Percentiles rank a stretch among this genome's conserved stretches.
Conservation (phyloP, 495 filamentous ascomycete genomes). For the Daldinia vernicosa region DNA sequence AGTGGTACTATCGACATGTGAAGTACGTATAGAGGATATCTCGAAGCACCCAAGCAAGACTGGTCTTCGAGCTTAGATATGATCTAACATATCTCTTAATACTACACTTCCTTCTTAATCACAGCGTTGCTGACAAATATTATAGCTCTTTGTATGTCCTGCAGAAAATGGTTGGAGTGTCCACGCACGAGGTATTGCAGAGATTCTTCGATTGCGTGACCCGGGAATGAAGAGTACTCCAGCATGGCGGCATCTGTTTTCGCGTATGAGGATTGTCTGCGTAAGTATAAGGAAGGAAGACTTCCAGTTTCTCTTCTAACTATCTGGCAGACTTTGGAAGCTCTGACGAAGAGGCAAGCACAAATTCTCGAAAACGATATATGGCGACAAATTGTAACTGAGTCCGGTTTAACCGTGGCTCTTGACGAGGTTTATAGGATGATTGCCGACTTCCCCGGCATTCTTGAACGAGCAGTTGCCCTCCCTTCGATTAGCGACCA, state of each 20-base stretch:
- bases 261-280: slow-evolving; percentile 29
- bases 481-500: slow-evolving; percentile 22
- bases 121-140: background rate
- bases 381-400: slow-evolving; percentile 25
- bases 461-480: slow-evolving; percentile 18
- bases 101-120: background rate
- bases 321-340: slow-evolving; percentile 15
- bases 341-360: slow-evolving; percentile 26
- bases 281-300: background rate
- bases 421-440: slow-evolving; percentile 29
- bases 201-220: slow-evolving; percentile 26
- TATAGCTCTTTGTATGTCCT: slow-evolving; percentile 29
- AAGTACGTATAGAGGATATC: slow-evolving; percentile 6
- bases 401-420: slow-evolving; percentile 11
- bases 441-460: slow-evolving; percentile 16
- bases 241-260: slow-evolving; percentile 32
- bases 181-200: slow-evolving; percentile 23
- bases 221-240: slow-evolving; percentile 21
- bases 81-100: background rate
- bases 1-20: slow-evolving; percentile 29
- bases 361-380: slow-evolving; percentile 24
- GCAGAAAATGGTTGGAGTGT: slow-evolving; percentile 26
- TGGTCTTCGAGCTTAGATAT: background rate
- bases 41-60: background rate
- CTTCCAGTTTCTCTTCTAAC: slow-evolving; percentile 14